These are phyloP conservation scores for Xylaria telfairii DNA, from an alignment of 495 filamentous ascomycete species.

Conservation along the genomic window DNA sequence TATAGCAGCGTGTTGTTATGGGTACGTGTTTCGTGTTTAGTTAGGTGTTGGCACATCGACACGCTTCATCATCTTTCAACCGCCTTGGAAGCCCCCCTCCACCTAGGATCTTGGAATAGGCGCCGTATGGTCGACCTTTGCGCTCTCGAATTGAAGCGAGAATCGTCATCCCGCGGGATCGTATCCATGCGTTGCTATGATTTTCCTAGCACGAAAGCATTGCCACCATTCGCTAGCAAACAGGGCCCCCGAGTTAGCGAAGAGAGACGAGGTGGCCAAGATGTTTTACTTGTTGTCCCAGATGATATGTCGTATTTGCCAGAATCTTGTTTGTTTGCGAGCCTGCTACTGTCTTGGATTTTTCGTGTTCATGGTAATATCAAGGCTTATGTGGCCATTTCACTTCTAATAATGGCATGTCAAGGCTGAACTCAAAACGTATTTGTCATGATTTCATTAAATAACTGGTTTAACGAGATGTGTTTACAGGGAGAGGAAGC, in stretches of 20 bases:
- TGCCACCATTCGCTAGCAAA: not conserved
- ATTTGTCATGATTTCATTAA: not conserved
- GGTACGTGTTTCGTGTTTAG: not conserved
- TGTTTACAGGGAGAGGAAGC: not conserved
- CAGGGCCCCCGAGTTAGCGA: not conserved
- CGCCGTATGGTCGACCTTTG: not conserved
- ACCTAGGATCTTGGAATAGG: not conserved
- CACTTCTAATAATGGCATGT: not conserved
- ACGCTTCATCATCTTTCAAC: not conserved
- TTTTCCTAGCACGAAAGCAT: not conserved
- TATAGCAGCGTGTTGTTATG: slow-evolving; percentile 1
- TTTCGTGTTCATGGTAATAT: not conserved
- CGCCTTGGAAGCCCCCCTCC: not conserved
- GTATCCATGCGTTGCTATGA: not conserved
- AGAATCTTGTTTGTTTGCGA: not conserved
- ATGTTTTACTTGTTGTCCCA: not conserved
- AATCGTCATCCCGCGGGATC: not conserved
- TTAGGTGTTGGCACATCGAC: slow-evolving; percentile 1
- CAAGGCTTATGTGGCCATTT: not conserved
- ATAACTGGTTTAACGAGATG: not conserved
- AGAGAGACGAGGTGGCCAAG: not conserved
- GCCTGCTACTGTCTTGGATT: not conserved
- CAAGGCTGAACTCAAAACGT: not conserved
- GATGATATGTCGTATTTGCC: not conserved
- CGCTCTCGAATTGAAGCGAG: not conserved